Base-by-base conservation (phyloP, 2,329 filamentous ascomycete genomes). In the Colletotrichum chlorophyti region DNA sequence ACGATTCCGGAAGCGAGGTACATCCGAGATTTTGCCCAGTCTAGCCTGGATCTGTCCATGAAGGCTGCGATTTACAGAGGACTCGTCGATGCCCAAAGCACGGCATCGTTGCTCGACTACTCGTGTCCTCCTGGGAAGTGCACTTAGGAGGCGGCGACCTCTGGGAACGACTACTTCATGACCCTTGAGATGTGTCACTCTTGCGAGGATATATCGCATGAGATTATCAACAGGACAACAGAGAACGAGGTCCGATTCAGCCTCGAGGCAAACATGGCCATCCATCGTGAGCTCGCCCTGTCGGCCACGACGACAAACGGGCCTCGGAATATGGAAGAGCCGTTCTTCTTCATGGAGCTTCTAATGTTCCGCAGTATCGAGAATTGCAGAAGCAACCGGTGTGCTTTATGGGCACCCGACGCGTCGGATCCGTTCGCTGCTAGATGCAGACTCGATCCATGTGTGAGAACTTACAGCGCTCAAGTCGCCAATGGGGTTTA, bases 181-280 rank as follows among this genome's bases (percentile, higher is more conserved):
- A 32, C 43, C 11, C 43, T 47, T 5, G 43, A 29, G n/a, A 47
- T 47, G 27, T 47, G 43, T 19, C 17, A 47, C 29, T 47, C 43
- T 2, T 47, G 29, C 43, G 26, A 2, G 3, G 29, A 47, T 5
- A 34, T 47, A 9, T n/a, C 43, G 14, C 1, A 12, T 3, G 17
- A 21, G 2, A 15, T 40, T 10, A 21, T 23, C 37, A 40, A 40
- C 19, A 21, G 19, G 17, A 40, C 37, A 6, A 40, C 37, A 6
- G 11, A 23, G 19, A 21, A 40, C 37, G 37, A 40, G 17, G 24
- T 9, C 9, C 9, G 37, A 11, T 40, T 40, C 19, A 14, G 14
- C 6, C 37, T 40, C 10, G 37, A 40, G 14, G 17, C 24, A 8
- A 40, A 10, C 9, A 24, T 15, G 6, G n/a, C n/a, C n/a, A n/a